Percentiles rank a stretch among this genome's conserved stretches.
Conservation (phyloP, 768 basidiomycete genomes). For the Pisolithus orientalis region DNA sequence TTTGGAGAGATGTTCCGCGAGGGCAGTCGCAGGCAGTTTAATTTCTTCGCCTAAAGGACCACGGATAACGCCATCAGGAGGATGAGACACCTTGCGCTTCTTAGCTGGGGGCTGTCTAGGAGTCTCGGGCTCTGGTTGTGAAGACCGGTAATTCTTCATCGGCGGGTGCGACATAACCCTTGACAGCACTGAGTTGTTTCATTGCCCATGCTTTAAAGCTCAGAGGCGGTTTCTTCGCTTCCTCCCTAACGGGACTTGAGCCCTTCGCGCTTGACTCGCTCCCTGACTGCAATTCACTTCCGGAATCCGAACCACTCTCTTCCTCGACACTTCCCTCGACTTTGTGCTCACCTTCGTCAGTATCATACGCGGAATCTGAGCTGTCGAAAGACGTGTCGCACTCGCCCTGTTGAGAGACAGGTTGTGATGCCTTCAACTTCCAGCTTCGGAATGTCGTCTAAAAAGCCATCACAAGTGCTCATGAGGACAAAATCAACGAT, state of each 20-base stretch:
- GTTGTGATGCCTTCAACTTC: constrained; percentile 32
- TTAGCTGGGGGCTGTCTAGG: constrained; percentile 27
- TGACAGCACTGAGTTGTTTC: constrained; percentile 58
- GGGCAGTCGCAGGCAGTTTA: constrained; percentile 57
- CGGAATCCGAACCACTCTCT: constrained; percentile 1
- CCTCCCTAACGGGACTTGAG: constrained; percentile 11
- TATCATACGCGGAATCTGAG: constrained; percentile 69
- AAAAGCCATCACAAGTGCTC: constrained; percentile 1
- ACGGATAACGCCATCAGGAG: constrained; percentile 41
- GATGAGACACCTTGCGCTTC: constrained; percentile 39
- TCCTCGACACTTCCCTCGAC: background rate
- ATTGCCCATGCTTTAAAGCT: constrained; percentile 91
- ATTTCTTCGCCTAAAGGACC: constrained; percentile 80
- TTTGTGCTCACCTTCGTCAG: constrained; percentile 21
- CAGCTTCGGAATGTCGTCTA: constrained; percentile 45
- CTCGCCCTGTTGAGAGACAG: constrained; percentile 26
- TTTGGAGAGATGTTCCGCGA: constrained; percentile 41
- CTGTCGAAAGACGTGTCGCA: constrained; percentile 70
- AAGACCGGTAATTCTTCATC: constrained; percentile 5
- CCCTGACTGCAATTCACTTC: constrained; percentile 11
- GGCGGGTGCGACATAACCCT: constrained; percentile 27
- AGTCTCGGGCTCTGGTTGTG: constrained; percentile 9
- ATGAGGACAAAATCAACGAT: background rate
- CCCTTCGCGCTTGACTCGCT: constrained; percentile 12
- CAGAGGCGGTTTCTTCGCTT: constrained; percentile 32